Base-by-base conservation (phyloP, 2,329 filamentous ascomycete species). In the Trichophyton rubrum region DNA sequence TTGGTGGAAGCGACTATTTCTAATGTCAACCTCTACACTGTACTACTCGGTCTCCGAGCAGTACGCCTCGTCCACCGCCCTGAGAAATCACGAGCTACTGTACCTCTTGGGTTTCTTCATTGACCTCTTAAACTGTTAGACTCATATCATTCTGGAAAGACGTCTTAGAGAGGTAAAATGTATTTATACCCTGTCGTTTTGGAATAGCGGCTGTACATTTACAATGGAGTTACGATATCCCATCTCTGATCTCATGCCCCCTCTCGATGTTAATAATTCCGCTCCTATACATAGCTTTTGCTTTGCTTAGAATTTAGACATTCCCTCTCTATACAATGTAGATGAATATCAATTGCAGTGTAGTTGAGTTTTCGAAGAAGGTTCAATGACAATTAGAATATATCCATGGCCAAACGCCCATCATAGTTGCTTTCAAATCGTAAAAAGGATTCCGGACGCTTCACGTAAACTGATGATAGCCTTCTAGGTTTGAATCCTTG, bases 1-100 rank as follows among this genome's bases (percentile, higher is more conserved):
- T n/a, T 64, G 9, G 63, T 65, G 5, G 65, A 66, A 45, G 62
- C 63, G 35, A 62, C 62, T 40, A 61, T 66, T 33, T 56, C 58
- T 11, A 58, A 61, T 35, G 60, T 62, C 35, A 62, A 66, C 60
- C 59, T 66, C 9, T 66, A 66, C 38, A 58, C 58, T 33, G 60
- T 64, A 22, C 60, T 60, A 27, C 56, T 66, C 30, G 60, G 59
- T 38, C 59, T 61, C 7, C 49, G 59, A 20, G 61, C 63, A 40
- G 53, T 59, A 30, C 62, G 59, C 3, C 58, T 66, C 35, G 59
- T 65, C 30, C 63, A 63, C 30, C 56, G 64, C 20, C 61, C 60
- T 27, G 47, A 60, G 1, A 59, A 59, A 22, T 51, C 40, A 51
- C 58, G 56, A 6, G 59, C 51, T 6, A 58, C 58, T 13, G 59